Evolutionary conservation across 768 basidiomycete species (phyloP).

Genomic region (Suillus americanus): DNA sequence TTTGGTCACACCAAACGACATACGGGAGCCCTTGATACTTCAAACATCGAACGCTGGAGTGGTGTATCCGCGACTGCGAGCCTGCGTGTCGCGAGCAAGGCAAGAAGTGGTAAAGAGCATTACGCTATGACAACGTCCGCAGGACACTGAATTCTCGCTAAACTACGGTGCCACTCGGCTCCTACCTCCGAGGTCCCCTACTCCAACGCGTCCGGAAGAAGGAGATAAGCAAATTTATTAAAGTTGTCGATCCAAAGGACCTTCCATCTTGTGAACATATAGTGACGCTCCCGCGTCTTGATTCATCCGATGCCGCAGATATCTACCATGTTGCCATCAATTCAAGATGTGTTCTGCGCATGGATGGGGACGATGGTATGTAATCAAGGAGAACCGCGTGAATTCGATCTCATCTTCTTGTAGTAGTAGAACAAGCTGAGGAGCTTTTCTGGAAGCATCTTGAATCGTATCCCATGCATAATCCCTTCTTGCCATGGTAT

Average conservation of each 20-base stretch:
- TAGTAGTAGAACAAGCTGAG: background rate
- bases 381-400: background rate
- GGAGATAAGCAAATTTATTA: no score
- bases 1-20: conserved; percentile 41
- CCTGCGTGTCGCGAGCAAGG: no score
- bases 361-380: background rate
- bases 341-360: background rate
- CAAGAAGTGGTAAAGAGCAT: no score
- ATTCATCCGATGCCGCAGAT: background rate
- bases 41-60: no score
- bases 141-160: no score
- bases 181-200: no score
- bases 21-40: conserved; percentile 34
- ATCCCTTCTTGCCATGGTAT: no score
- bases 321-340: background rate
- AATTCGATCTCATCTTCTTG: background rate
- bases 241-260: conserved; percentile 7
- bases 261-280: conserved; percentile 40
- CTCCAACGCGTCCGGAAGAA: conserved; percentile 22
- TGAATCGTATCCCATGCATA: no score
- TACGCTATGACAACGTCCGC: no score
- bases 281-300: conserved; percentile 30
- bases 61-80: no score
- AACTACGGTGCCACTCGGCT: no score
- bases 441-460: no score